Percentiles rank a stretch among this genome's conserved stretches.
Conservation (phyloP, 2,329 filamentous ascomycete genomes). For the Diaporthe citrichinensis region DNA sequence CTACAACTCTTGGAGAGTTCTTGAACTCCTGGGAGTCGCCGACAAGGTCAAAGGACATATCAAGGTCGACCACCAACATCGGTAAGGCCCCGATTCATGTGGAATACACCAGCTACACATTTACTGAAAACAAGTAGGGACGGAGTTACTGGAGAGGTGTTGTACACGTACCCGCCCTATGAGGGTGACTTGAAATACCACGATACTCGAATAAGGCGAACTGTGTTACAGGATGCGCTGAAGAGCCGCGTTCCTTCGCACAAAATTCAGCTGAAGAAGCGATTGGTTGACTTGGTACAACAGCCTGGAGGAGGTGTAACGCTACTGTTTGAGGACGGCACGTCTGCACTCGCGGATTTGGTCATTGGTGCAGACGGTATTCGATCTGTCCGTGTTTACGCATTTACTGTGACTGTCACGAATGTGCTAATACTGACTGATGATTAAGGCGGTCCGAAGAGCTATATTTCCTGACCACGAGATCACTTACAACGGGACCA, state of each 20-base stretch:
- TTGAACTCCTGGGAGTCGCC: conserved; percentile 34
- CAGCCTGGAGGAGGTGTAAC: conserved; percentile 9
- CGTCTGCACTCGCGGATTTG: conserved; percentile 29
- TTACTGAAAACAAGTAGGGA: not conserved
- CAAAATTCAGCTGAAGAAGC: conserved; percentile 14
- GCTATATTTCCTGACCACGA: conserved; percentile 27
- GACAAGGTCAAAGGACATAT: conserved; percentile 32
- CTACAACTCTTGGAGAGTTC: conserved; percentile 37
- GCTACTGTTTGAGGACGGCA: conserved; percentile 29
- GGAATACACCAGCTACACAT: not conserved
- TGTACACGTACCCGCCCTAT: conserved; percentile 32
- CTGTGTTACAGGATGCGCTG: conserved; percentile 29
- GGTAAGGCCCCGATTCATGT: not conserved
- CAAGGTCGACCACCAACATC: conserved; percentile 38
- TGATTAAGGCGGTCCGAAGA: conserved; percentile 4
- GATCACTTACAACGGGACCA: conserved; percentile 34
- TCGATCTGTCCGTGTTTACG: conserved; percentile 16
- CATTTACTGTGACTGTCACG: not conserved
- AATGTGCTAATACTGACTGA: not conserved
- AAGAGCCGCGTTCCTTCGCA: conserved; percentile 24
- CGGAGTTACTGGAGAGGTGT: conserved; percentile 21
- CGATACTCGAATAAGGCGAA: conserved; percentile 29
- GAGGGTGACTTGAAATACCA: conserved; percentile 26
- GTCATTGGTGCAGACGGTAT: conserved; percentile 35
- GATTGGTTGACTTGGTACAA: conserved; percentile 24